Base-by-base conservation (phyloP, 202 grass and related monocot genomes). In the Elaeis oleifera region DNA sequence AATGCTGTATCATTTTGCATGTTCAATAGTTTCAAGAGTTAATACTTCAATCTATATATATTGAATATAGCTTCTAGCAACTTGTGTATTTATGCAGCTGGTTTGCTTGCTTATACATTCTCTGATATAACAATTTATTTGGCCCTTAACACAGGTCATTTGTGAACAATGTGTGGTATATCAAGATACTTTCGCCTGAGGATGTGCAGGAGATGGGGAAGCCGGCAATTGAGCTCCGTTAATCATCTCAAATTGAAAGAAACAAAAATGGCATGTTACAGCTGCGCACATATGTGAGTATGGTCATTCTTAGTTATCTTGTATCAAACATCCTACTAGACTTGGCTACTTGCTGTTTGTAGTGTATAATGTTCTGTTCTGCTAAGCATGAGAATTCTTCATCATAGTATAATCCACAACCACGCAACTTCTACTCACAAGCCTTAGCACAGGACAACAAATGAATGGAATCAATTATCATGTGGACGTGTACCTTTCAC, bases 151-250 rank as follows among this genome's bases (percentile, higher is more conserved):
- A 64, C 70, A 97, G 92, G 79, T 97, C 88, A 69, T 92, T 97
- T 79, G 84, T 97, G 58, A 97, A 92, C 72, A 97, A 88, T 79
- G 92, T 97, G 70, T 97, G 92, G 92, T 97, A 91, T 78, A 92
- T 92, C 78, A 97, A 97, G 75, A 97, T 97, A 81, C 92, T 97
- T 89, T 97, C 92, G 54, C 92, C 88, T 1, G 84, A 90, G 17
- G 92, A 97, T 79, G 88, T 97, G 65, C 92, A 97, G 61, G 85
- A 92, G 65, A 89, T 97, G 92, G 88, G 92, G 61, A 97, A 92
- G 79, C 92, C 81, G 69, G 88, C 84, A 85, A 88, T 69, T 51
- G 79, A 92, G 78, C 79, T 88, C 20, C 80, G 65, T 49, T 89
- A 91, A 57, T 77, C 72, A 50, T 80, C 74, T 70, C 76, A 79